Base-by-base conservation (phyloP, 1,139 yeast species). In the Waltiozyma sp. region DNA sequence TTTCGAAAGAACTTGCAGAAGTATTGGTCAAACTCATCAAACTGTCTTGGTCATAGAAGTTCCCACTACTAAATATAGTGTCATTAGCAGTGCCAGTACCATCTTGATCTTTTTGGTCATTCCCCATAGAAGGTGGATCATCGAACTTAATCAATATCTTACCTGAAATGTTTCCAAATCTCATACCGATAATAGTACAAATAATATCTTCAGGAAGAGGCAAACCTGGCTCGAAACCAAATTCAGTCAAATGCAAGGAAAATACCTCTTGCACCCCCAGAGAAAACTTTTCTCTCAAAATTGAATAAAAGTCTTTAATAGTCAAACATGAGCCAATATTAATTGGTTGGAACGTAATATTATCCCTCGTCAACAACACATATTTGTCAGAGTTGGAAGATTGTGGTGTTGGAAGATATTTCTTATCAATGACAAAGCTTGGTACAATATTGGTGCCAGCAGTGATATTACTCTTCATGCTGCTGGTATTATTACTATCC, bases 201-300 rank as follows among this genome's bases (percentile, higher is more conserved):
- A 84, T 67, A 1, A 78, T 66, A 2, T 59, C 57, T 43, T 74
- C 77, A 40, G 69, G 70, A 18, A 88, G 60, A 0, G 79, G 69
- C 4, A 68, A 74, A 5, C 95, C 96, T 39, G 76, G 75, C 4
- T 67, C 68, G 40, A 79, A 70, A 15, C 77, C 76, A 57, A 80
- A 77, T 40, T 87, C 95, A 0, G 95, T 84, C 49, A 87, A 61
- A 53, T 81, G 88, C 40, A 80, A 66, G 0, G 77, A 62, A 28
- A 75, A 61, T 0, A 73, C 74, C 6, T 55, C 60, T 13, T 68
- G n/a, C n/a, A n/a, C 64, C 7, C 65, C 60, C 18, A 78, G 54
- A 8, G 64, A 70, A 19, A 79, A 56, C 3, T 64, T 63, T 2
- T 62, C 58, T 1, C 69, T 61, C 14, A 80, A 48, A 7, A 57